Evolutionary conservation across 208 protist species (phyloP).

Genomic region (Crithidia sp.): DNA sequence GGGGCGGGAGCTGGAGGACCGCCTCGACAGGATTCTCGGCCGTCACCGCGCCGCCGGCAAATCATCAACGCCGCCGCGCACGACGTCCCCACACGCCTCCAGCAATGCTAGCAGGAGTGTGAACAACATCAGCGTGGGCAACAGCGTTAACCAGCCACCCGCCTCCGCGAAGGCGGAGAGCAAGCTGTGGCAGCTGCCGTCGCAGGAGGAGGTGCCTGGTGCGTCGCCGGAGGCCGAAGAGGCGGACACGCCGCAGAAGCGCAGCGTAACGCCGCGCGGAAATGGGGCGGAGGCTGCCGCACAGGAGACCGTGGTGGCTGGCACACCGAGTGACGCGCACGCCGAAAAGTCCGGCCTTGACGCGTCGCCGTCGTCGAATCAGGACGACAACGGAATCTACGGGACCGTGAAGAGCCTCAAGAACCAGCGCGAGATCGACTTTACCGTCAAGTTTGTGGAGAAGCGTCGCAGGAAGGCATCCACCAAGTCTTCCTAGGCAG

Average conservation of each 20-base stretch:
- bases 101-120: not conserved
- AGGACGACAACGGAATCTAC: not conserved
- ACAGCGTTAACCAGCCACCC: not conserved
- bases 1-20: not conserved
- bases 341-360: not conserved
- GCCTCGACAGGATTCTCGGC: not conserved
- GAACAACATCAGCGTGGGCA: not conserved
- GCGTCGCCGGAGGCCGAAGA: not conserved
- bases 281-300: not conserved
- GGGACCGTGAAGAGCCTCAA: constrained; percentile 2
- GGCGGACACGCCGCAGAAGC: not conserved
- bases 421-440: constrained; percentile 14
- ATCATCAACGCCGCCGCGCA: not conserved
- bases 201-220: not conserved
- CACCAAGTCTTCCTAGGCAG: not conserved
- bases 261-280: not conserved
- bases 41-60: no score
- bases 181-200: not conserved
- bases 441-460: constrained; percentile 5
- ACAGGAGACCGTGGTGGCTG: not conserved
- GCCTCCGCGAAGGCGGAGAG: not conserved
- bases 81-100: not conserved
- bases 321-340: not conserved
- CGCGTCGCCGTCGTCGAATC: not conserved
- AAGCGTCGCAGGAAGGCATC: not conserved